Conservation (phyloP, 768 basidiomycete genomes). For the Amanita molliuscula region DNA sequence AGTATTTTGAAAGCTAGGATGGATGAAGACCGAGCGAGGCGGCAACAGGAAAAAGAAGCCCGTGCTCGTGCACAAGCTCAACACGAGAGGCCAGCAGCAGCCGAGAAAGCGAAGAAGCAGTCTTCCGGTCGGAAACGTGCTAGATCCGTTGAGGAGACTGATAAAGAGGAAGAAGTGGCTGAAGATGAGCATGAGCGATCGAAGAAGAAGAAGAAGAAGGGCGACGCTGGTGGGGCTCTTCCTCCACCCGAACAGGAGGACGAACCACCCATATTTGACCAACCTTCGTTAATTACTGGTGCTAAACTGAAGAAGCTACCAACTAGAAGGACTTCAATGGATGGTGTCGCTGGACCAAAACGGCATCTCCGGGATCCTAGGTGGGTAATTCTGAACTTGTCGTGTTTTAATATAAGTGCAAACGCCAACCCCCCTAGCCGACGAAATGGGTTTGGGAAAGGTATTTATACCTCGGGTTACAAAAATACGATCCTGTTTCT, state of each 20-base stretch:
- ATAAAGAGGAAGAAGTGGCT: not conserved
- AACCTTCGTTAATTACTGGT: constrained; percentile 76
- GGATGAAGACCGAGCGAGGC: constrained; percentile 44
- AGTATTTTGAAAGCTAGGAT: constrained; percentile 62
- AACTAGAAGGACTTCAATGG: constrained; percentile 93
- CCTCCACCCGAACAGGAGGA: constrained; percentile 13
- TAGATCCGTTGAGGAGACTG: constrained; percentile 1
- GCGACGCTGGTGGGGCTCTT: constrained; percentile 14
- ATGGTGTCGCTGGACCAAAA: constrained; percentile 84
- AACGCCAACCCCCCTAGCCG: constrained; percentile 36
- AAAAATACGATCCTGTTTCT: constrained; percentile 7
- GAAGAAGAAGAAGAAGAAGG: constrained; percentile 21
- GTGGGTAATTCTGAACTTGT: constrained; percentile 23
- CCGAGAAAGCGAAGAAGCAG: not conserved
- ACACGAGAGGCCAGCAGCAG: not conserved
- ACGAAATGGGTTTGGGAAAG: constrained; percentile 94
- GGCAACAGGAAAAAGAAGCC: constrained; percentile 12
- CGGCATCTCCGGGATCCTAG: constrained; percentile 72
- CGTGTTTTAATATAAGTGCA: not conserved
- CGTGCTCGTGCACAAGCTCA: not conserved
- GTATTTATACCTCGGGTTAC: constrained; percentile 20
- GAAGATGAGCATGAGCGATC: not conserved
- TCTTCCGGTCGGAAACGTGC: constrained; percentile 18
- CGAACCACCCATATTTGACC: constrained; percentile 39
- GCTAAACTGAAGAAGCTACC: constrained; percentile 81